Conservation (phyloP, 2,329 filamentous ascomycete genomes). For the Oidium heveae region DNA sequence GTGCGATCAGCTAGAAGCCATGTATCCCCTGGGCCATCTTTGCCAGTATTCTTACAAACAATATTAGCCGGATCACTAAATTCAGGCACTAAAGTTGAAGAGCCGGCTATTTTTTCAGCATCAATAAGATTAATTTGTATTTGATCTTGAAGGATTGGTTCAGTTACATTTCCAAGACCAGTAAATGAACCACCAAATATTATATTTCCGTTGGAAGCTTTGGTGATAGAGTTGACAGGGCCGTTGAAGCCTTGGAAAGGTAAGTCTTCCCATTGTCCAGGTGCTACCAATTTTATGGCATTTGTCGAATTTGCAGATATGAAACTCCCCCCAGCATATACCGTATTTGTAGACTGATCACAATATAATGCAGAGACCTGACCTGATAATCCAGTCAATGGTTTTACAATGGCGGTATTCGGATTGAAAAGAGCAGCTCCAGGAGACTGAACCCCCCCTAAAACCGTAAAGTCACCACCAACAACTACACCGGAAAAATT, state of each 20-base stretch:
- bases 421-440: conserved; percentile 66
- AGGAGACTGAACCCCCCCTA: conserved; percentile 49
- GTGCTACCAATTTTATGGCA: conserved; percentile 55
- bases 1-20: conserved; percentile 60
- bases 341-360: conserved; percentile 48
- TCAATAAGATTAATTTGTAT: conserved; percentile 67
- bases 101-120: conserved; percentile 45
- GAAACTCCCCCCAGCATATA: conserved; percentile 82
- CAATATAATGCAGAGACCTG: conserved; percentile 65
- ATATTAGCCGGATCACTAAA: conserved; percentile 60
- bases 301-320: conserved; percentile 61
- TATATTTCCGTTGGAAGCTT: conserved; percentile 57
- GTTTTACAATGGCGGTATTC: conserved; percentile 38
- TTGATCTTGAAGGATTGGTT: conserved; percentile 37
- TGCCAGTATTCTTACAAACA: conserved; percentile 46
- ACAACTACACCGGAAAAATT: conserved; percentile 51
- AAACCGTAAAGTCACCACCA: conserved; percentile 84
- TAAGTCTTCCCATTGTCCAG: conserved; percentile 48
- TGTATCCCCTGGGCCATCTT: conserved; percentile 46
- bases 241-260: conserved; percentile 91
- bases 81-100: conserved; percentile 32
- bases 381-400: conserved; percentile 61
- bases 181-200: conserved; percentile 83
- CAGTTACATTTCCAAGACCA: conserved; percentile 57
- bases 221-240: conserved; percentile 63